A percentile compares a stretch with the other conserved stretches of the same genome.
Conservation (phyloP, 345 rosid species). For the Draba incana region DNA sequence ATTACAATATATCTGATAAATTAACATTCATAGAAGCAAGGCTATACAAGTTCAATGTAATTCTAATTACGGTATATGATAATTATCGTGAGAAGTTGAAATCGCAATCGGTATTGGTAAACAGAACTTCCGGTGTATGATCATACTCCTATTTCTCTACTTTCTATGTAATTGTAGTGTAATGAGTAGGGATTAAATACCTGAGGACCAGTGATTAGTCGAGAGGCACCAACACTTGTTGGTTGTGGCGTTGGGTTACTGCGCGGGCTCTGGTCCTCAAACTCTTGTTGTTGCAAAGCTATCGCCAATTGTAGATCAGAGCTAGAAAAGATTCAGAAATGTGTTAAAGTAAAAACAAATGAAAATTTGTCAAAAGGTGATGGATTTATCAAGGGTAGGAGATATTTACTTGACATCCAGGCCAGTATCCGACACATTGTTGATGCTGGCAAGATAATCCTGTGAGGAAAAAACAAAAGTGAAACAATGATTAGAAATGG, state of each 20-base stretch:
- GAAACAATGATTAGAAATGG: conserved; percentile 23
- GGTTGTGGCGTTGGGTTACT: conserved; percentile 63
- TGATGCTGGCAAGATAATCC: conserved; percentile 91
- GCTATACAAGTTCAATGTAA: not conserved
- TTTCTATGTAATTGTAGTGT: not conserved
- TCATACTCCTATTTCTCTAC: not conserved
- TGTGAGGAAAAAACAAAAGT: conserved; percentile 32
- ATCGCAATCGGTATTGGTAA: not conserved
- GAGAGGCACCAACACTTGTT: conserved; percentile 51
- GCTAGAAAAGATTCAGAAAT: conserved; percentile 40
- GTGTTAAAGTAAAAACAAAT: not conserved
- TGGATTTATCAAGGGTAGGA: not conserved
- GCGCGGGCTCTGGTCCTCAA: conserved; percentile 76
- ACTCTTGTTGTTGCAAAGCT: conserved; percentile 97
- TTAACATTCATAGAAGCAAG: not conserved
- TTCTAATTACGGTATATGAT: conserved; percentile 6
- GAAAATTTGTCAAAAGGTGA: not conserved
- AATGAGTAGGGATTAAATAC: conserved; percentile 40
- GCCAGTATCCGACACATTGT: conserved; percentile 62
- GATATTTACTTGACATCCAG: conserved; percentile 64
- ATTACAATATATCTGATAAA: not conserved
- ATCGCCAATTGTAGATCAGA: conserved; percentile 95
- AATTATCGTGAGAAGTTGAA: not conserved
- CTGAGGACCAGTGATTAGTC: conserved; percentile 89
- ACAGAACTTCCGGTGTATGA: not conserved